Evolutionary conservation across 169 alveolate species (phyloP).

Genomic region (Plasmodium sp.): DNA sequence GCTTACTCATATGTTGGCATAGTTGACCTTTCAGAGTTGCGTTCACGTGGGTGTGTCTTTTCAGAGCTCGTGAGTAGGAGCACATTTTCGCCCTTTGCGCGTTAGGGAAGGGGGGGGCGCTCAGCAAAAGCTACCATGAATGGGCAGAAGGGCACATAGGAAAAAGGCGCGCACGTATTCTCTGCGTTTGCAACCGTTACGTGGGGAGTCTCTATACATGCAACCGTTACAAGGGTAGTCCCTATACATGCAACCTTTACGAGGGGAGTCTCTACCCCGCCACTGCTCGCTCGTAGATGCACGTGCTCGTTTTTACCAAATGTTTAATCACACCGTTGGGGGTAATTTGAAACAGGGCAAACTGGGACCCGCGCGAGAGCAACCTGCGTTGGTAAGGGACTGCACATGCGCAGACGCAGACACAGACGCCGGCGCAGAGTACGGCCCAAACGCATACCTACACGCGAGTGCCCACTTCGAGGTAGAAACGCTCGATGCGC

Average conservation of each 20-base stretch:
- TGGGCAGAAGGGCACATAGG: neutral
- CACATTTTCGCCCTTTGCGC: neutral
- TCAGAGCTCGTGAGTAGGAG: neutral
- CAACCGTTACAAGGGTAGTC: no score
- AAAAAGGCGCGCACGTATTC: neutral
- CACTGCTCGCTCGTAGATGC: neutral
- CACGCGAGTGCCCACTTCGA: neutral
- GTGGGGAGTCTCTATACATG: neutral
- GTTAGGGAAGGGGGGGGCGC: neutral
- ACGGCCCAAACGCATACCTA: neutral
- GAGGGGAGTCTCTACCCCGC: neutral
- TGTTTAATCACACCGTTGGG: neutral
- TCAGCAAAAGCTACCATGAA: neutral
- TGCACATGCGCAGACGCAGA: neutral
- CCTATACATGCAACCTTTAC: neutral
- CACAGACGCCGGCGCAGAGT: neutral
- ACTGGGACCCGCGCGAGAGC: neutral
- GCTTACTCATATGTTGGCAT: neutral
- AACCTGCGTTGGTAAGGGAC: neutral
- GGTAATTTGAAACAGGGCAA: neutral
- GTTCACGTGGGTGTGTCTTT: neutral
- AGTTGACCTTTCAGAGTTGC: neutral
- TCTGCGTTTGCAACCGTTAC: neutral
- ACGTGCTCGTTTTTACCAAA: neutral
- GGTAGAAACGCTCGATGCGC: neutral